Base-by-base conservation (phyloP, 352 stramenopile genomes). In the Phytophthora brassicae region DNA sequence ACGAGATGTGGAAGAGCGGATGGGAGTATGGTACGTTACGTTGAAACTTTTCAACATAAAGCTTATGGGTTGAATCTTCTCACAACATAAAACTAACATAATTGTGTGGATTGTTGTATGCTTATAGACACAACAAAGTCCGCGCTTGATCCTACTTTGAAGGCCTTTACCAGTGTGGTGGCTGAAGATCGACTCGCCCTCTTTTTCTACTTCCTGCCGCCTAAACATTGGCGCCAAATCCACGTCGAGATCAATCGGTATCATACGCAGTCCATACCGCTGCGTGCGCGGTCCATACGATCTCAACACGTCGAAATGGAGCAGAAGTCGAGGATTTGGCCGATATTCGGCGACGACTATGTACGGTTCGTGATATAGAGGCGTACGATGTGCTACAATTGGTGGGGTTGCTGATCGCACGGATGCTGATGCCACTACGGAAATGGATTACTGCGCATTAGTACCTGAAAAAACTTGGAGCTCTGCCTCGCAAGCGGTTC, bases 21-120 rank as follows among this genome's bases (percentile, higher is more conserved):
- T 53, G 53, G 42, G 54, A 62, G 24, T 55, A 55, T 28, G 44
- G 54, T 51, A 48, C 24, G 44, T n/a, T 55, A 62, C 55, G 54
- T 16, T 49, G 54, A 19, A n/a, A n/a, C 3, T 35, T 29, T 47
- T n/a, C 23, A 41, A 49, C 24, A 55, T 62, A 55, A 36, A 3
- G 17, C 2, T 17, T 39, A 16, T 17, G 33, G n/a, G n/a, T n/a
- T n/a, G 7, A 14, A n/a, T 1, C 33, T 39, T 11, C 31, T 17
- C 4, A 13, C 24, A 54, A 49, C 54, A 47, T 49, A 24, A 45
- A 1, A 29, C 52, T 53, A 41, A 60, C 53, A 45, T 43, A 53
- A 33, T n/a, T 39, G 9, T 39, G 26, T 6, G 43, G 19, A 17
- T 4, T 53, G 19, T 41, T 12, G 13, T 6, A 22, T 13, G 13